phyloP scores from a whole-genome alignment of 257 asterid species.

The Nicotiana benthamiana region DNA sequence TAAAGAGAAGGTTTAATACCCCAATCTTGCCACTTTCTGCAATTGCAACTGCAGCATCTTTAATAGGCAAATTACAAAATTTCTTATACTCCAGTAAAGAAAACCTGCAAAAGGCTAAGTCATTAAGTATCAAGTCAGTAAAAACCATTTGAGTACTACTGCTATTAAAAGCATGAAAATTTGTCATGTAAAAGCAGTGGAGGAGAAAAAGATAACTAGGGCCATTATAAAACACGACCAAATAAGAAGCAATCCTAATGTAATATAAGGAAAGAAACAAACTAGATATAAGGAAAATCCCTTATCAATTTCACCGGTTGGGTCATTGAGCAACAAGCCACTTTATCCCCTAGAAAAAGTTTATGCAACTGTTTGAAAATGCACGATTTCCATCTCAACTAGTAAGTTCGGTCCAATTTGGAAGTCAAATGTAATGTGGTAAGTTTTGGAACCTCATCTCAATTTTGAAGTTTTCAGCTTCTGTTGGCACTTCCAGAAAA shows the following conservation, averaged over 20 bases:
- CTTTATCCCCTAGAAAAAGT: background rate
- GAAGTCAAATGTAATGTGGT: background rate
- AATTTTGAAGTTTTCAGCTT: background rate
- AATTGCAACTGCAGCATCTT: slow-evolving; percentile 62
- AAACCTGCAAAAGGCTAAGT: slow-evolving; percentile 78
- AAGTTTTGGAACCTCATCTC: background rate
- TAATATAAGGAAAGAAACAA: background rate
- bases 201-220: background rate
- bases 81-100: slow-evolving; percentile 74
- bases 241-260: background rate
- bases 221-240: background rate
- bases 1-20: slow-evolving; percentile 83
- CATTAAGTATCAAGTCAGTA: slow-evolving; percentile 56
- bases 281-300: background rate
- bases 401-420: background rate
- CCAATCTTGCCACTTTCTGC: slow-evolving; percentile 96
- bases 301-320: background rate
- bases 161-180: background rate
- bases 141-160: slow-evolving; percentile 21
- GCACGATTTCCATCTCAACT: background rate
- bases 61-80: slow-evolving; percentile 62
- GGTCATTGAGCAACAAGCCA: background rate
- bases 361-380: background rate
- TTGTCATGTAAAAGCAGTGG: background rate
- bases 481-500: background rate